These are phyloP conservation scores for Nasturtium officinale DNA, from an alignment of 345 rosid species.

Conservation along the genomic window DNA sequence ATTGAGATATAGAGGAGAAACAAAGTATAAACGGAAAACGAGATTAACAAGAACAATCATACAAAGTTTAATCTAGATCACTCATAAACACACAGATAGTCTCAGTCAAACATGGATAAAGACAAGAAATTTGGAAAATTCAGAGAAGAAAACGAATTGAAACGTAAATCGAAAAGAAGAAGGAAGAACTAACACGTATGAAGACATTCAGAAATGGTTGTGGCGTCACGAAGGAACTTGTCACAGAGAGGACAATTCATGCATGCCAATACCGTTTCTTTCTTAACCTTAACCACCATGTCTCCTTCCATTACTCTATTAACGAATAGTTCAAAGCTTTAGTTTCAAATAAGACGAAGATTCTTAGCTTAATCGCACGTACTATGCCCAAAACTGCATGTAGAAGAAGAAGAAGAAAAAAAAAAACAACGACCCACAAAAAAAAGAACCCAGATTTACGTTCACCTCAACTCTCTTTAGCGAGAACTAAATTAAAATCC, in stretches of 20 bases:
- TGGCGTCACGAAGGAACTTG: slow-evolving; percentile 77
- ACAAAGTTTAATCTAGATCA: not conserved
- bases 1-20: not conserved
- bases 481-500: slow-evolving; percentile 48
- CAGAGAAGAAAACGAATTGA: slow-evolving; percentile 12
- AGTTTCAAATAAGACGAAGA: not conserved
- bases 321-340: not conserved
- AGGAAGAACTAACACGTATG: slow-evolving; percentile 78
- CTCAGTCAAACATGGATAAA: slow-evolving; percentile 14
- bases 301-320: slow-evolving; percentile 43
- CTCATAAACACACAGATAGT: not conserved
- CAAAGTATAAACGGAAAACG: not conserved
- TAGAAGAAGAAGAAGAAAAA: not conserved
- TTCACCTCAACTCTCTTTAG: slow-evolving; percentile 31
- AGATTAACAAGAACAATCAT: slow-evolving; percentile 4
- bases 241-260: slow-evolving; percentile 90
- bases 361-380: slow-evolving; percentile 37
- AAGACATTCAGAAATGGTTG: slow-evolving; percentile 91
- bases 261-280: slow-evolving; percentile 77
- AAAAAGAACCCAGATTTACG: slow-evolving; percentile 51
- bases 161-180: slow-evolving; percentile 30
- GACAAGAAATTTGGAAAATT: not conserved
- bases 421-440: slow-evolving; percentile 10
- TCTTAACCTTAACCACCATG: slow-evolving; percentile 67
- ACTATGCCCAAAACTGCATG: slow-evolving; percentile 53